A percentile compares a stretch with the other conserved stretches of the same genome.
Evolutionary conservation across 202 grass and related monocot genomes (phyloP).

Genomic region (Dendrocalamus latiflorus): DNA sequence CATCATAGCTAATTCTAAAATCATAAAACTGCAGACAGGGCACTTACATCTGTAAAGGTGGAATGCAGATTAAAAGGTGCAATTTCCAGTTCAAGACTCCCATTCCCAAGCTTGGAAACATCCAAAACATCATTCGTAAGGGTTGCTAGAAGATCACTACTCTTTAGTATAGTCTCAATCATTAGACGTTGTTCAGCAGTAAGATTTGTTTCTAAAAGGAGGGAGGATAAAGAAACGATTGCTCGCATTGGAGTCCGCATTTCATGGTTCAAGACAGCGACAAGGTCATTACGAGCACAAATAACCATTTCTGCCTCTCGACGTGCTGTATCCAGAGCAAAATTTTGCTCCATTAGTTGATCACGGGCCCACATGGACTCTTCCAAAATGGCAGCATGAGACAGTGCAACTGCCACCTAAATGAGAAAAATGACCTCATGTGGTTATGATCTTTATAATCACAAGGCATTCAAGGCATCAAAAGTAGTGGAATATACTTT

Average conservation of each 20-base stretch:
- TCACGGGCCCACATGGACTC: slow-evolving; percentile 82
- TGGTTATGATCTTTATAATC: slow-evolving; percentile 19
- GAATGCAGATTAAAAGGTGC: slow-evolving; percentile 70
- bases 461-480: not conserved
- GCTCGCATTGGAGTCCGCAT: slow-evolving; percentile 80
- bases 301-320: slow-evolving; percentile 88
- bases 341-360: slow-evolving; percentile 87
- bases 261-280: slow-evolving; percentile 97
- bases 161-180: slow-evolving; percentile 79
- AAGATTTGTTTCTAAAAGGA: slow-evolving; percentile 82
- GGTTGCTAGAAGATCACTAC: slow-evolving; percentile 78
- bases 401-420: slow-evolving; percentile 85
- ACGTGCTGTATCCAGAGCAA: slow-evolving; percentile 74
- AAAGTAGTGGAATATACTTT: slow-evolving; percentile 12
- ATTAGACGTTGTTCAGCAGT: slow-evolving; percentile 75
- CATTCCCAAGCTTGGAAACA: slow-evolving; percentile 79
- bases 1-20: not conserved
- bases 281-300: slow-evolving; percentile 80
- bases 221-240: slow-evolving; percentile 71
- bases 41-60: slow-evolving; percentile 72
- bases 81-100: slow-evolving; percentile 72
- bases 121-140: slow-evolving; percentile 90
- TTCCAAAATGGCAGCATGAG: slow-evolving; percentile 88
- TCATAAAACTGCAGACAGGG: slow-evolving; percentile 1
- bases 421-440: slow-evolving; percentile 10